A percentile compares a stretch with the other conserved stretches of the same genome.
Conservation (phyloP, 768 basidiomycete genomes). For the Omphalotus guepiniiformis region DNA sequence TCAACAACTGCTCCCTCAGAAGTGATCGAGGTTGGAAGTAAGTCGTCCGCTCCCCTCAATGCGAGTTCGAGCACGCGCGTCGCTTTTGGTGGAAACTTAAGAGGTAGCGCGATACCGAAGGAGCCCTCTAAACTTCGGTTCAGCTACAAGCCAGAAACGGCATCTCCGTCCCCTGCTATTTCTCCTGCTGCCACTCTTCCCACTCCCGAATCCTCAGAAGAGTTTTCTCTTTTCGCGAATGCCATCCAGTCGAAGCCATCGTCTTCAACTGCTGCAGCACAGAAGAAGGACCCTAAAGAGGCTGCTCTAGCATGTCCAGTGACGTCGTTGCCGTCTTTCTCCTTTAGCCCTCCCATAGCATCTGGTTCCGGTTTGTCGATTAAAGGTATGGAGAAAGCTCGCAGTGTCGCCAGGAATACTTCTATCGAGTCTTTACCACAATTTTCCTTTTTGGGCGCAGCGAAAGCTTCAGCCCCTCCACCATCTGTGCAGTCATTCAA, state of each 20-base stretch:
- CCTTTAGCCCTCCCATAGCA: constrained; percentile 18
- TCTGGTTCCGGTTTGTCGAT: constrained; percentile 19
- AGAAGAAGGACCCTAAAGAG: constrained; percentile 22
- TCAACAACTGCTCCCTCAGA: constrained; percentile 24
- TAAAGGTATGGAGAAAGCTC: constrained; percentile 21
- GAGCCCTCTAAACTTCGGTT: constrained; percentile 77
- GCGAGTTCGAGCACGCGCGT: constrained; percentile 17
- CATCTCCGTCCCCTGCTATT: constrained; percentile 16
- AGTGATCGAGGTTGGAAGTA: constrained; percentile 24
- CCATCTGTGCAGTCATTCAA: constrained; percentile 29
- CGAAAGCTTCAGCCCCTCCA: constrained; percentile 8
- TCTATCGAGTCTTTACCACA: constrained; percentile 42
- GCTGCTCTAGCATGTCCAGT: constrained; percentile 25
- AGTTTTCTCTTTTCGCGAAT: background rate
- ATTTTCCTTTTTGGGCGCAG: constrained; percentile 28
- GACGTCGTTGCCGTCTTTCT: constrained; percentile 32
- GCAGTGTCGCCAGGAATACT: constrained; percentile 32
- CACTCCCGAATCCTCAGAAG: constrained; percentile 1
- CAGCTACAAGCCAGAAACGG: constrained; percentile 56
- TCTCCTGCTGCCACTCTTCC: constrained; percentile 15
- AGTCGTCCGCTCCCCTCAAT: constrained; percentile 15
- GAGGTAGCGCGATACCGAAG: constrained; percentile 56
- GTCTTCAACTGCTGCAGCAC: background rate
- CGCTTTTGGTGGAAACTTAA: constrained; percentile 32
- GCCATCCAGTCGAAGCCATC: background rate